Percentiles rank a stretch among this genome's conserved stretches.
Conservation (phyloP, 768 basidiomycete genomes). For the Leccinum subgranulosum region DNA sequence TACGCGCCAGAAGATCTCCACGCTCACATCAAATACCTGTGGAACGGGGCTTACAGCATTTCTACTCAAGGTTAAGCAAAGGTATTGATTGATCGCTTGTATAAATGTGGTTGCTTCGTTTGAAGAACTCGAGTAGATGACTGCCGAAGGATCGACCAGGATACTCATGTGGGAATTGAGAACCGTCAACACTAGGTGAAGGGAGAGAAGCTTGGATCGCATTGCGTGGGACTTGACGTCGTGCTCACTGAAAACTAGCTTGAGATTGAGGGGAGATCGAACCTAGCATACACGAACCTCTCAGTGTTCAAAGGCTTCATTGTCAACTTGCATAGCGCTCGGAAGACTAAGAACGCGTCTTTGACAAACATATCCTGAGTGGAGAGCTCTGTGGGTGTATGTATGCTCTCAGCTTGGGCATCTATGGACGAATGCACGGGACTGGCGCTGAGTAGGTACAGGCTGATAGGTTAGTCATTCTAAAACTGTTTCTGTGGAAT, state of each 20-base stretch:
- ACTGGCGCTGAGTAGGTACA: conserved; percentile 21
- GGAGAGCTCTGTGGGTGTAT: conserved; percentile 48
- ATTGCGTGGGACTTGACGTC: conserved; percentile 95
- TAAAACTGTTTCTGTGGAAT: neutral
- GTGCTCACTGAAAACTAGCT: conserved; percentile 62
- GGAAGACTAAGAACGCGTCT: conserved; percentile 96
- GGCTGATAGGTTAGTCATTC: conserved; percentile 5
- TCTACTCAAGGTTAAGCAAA: conserved; percentile 87
- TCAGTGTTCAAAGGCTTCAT: conserved; percentile 96
- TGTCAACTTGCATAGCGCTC: conserved; percentile 94
- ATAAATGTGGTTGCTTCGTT: conserved; percentile 86
- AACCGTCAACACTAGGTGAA: conserved; percentile 91
- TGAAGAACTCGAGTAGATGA: conserved; percentile 88
- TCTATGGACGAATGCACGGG: conserved; percentile 19
- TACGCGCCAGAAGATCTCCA: conserved; percentile 98
- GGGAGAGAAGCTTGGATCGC: conserved; percentile 92
- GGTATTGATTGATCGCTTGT: conserved; percentile 94
- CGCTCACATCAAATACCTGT: conserved; percentile 96
- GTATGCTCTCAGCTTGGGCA: conserved; percentile 16
- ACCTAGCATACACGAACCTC: conserved; percentile 52
- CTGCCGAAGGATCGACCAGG: conserved; percentile 83
- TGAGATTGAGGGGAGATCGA: conserved; percentile 11
- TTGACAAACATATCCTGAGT: conserved; percentile 92
- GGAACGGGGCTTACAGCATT: conserved; percentile 95
- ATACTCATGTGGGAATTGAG: conserved; percentile 88